Percentiles rank a stretch among this genome's conserved stretches.
Evolutionary conservation across 805 yeast species (phyloP).

Genomic region (Debaryomyces maramus): DNA sequence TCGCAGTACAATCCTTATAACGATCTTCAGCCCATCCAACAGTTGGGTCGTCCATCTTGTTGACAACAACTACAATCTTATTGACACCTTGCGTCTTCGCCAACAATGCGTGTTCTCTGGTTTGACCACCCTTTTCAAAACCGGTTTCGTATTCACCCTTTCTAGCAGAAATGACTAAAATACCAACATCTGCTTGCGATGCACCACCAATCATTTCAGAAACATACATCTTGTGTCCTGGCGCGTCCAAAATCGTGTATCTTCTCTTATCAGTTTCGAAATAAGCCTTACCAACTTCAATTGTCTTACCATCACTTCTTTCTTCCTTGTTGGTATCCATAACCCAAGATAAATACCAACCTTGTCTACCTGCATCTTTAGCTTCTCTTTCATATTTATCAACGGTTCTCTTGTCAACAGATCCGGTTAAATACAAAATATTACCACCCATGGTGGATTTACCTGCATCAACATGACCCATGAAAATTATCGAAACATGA

Average conservation of each 20-base stretch:
- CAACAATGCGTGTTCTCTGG: slow-evolving; percentile 91
- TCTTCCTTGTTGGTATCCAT: slow-evolving; percentile 99
- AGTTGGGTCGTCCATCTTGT: slow-evolving; percentile 99
- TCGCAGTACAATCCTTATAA: slow-evolving; percentile 90
- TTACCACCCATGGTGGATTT: slow-evolving; percentile 99
- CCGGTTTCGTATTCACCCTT: slow-evolving; percentile 99
- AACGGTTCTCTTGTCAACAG: slow-evolving; percentile 97
- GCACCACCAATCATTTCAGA: slow-evolving; percentile 99
- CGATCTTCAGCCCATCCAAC: slow-evolving; percentile 95
- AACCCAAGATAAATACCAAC: slow-evolving; percentile 99
- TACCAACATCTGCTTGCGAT: slow-evolving; percentile 98
- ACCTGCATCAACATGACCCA: slow-evolving; percentile 99
- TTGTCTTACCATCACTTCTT: slow-evolving; percentile 98
- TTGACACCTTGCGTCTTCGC: slow-evolving; percentile 99
- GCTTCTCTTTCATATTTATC: slow-evolving; percentile 98
- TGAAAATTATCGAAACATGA: slow-evolving; percentile 92
- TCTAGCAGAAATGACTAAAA: slow-evolving; percentile 95
- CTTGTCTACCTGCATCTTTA: slow-evolving; percentile 98
- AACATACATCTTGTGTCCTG: slow-evolving; percentile 98
- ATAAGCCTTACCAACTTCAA: slow-evolving; percentile 96
- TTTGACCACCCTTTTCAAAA: slow-evolving; percentile 97
- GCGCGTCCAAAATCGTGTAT: slow-evolving; percentile 97
- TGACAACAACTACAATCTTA: slow-evolving; percentile 87
- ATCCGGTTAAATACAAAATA: slow-evolving; percentile 86
- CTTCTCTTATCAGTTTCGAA: slow-evolving; percentile 98